phyloP scores from a whole-genome alignment of 108 stramenopile species.

The Skeletonema grethae region DNA sequence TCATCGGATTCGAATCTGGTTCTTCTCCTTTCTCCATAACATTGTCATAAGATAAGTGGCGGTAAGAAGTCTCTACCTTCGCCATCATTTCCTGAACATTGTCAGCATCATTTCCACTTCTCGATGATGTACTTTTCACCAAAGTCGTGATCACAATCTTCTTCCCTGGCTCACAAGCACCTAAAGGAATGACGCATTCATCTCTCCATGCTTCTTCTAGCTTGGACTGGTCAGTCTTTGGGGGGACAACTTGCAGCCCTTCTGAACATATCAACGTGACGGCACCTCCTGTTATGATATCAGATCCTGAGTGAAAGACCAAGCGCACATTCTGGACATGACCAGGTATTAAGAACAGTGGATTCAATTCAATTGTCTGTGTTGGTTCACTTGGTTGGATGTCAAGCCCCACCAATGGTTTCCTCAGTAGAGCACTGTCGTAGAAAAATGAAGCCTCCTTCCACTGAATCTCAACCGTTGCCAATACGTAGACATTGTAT shows the following conservation, averaged over 20 bases:
- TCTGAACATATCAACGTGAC: constrained; percentile 61
- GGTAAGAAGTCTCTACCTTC: constrained; percentile 59
- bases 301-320: constrained; percentile 61
- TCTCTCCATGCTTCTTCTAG: constrained; percentile 56
- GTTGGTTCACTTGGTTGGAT: constrained; percentile 78
- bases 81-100: constrained; percentile 58
- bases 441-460: constrained; percentile 76
- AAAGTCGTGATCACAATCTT: constrained; percentile 48
- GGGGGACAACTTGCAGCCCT: constrained; percentile 60
- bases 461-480: constrained; percentile 74
- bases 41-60: constrained; percentile 36
- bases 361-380: constrained; percentile 69
- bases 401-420: constrained; percentile 66
- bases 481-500: constrained; percentile 65
- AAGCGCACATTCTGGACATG: constrained; percentile 74
- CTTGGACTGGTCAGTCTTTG: constrained; percentile 49
- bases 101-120: constrained; percentile 25
- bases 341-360: constrained; percentile 72
- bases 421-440: constrained; percentile 56
- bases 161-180: constrained; percentile 57
- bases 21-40: constrained; percentile 48
- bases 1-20: constrained; percentile 52
- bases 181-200: constrained; percentile 48
- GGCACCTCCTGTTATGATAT: constrained; percentile 62
- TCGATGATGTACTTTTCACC: constrained; percentile 60